Evolutionary conservation across 176 grass and related monocot species (phyloP).

Genomic region (Oryza rufipogon): DNA sequence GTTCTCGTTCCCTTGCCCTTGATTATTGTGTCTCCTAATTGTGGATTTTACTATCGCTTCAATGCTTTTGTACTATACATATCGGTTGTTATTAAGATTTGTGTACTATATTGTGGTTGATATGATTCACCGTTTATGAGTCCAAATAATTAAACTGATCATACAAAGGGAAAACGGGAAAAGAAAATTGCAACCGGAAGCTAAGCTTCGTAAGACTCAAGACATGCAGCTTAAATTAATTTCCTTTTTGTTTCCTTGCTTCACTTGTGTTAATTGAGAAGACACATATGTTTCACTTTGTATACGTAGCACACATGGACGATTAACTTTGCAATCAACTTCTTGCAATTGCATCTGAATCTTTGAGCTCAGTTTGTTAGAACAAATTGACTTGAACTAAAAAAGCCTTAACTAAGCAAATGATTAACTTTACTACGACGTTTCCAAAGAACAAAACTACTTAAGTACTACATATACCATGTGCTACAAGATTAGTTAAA

Average conservation of each 20-base stretch:
- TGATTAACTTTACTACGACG: not conserved
- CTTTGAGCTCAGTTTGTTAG: not conserved
- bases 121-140: not conserved
- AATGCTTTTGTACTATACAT: not conserved
- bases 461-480: not conserved
- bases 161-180: not conserved
- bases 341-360: not conserved
- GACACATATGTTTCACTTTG: not conserved
- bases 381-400: slow-evolving; percentile 16
- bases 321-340: not conserved
- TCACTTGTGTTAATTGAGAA: not conserved
- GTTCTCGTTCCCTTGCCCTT: not conserved
- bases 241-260: not conserved
- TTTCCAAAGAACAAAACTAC: not conserved
- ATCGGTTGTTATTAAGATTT: not conserved
- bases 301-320: not conserved
- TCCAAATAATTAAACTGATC: not conserved
- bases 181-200: not conserved
- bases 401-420: not conserved
- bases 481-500: slow-evolving; percentile 20
- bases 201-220: not conserved
- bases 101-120: not conserved
- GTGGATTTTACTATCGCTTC: not conserved
- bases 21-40: not conserved
- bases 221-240: not conserved